Evolutionary conservation across 2,329 filamentous ascomycete genomes (phyloP), one percentile per base, ranked within the genome.

Genomic region (Juglanconis oblonga): DNA sequence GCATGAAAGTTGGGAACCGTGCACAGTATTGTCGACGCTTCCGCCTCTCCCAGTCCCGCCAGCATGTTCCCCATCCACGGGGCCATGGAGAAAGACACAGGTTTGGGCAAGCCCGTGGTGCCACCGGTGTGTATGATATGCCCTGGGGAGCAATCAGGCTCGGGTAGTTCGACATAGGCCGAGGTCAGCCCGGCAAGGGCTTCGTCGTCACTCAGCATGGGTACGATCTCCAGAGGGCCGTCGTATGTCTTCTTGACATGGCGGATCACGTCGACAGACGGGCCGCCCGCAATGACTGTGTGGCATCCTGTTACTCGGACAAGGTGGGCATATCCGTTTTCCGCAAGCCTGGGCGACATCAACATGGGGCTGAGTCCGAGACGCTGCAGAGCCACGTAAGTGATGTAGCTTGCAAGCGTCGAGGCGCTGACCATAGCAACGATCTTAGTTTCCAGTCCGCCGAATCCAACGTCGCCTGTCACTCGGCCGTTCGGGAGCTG

Each of bases 51-150:
- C 24, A 24, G 24, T 24, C 24, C 31, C 36, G 24, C 4, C 33
- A 11, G 36, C 3, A 29, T n/a, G 14, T 29, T 2, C n/a, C 13
- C 35, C 24, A 2, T 33, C 49, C 2, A 17, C 7, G 13, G 24
- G 14, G 31, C n/a, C 33, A 49, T 13, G 8, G 24, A 5, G 24
- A 42, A 52, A 2, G 7, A 9, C 13, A 58, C 35, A 13, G 57
- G 50, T 13, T 58, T 58, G 8, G 57, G 57, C 9, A 58, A 44
- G 3, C 57, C 57, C 8, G 57, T 58, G 10, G 57, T 58, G 6
- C 57, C 57, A n/a, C 57, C 57, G 8, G 42, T 58, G 33, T 58
- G 57, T 11, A 58, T 49, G 11, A 58, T 17, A 3, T 6, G 10
- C 1, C 51, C 42, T 6, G 57, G 36, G 11, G n/a, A 31, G 4